Evolutionary conservation across 768 basidiomycete genomes (phyloP).

Genomic region (Naganishia onofrii): DNA sequence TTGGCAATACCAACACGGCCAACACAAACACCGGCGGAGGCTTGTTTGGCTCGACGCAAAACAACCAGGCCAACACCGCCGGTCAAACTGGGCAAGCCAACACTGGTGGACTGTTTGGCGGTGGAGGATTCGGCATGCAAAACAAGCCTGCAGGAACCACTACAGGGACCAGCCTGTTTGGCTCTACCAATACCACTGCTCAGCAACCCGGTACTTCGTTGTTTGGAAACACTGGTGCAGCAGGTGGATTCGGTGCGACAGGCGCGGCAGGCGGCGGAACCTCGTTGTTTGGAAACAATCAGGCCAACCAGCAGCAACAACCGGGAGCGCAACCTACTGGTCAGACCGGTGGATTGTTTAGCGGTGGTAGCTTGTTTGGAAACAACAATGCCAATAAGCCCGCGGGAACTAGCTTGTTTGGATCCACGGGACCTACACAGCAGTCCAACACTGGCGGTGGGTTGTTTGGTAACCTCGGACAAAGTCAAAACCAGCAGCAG

Average conservation of each 20-base stretch:
- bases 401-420: constrained; percentile 38
- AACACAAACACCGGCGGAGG: constrained; percentile 45
- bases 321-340: constrained; percentile 41
- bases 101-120: constrained; percentile 39
- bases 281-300: constrained; percentile 41
- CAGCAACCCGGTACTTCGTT: constrained; percentile 36
- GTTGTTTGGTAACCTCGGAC: constrained; percentile 41
- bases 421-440: constrained; percentile 24
- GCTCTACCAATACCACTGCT: constrained; percentile 7
- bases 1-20: constrained; percentile 45
- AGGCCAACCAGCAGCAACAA: constrained; percentile 42
- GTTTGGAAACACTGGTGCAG: constrained; percentile 35
- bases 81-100: constrained; percentile 48
- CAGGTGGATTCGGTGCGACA: constrained; percentile 45
- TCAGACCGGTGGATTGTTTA: constrained; percentile 45
- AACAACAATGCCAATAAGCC: constrained; percentile 27
- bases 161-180: constrained; percentile 24
- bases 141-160: constrained; percentile 25
- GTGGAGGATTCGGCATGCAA: constrained; percentile 27
- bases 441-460: constrained; percentile 33
- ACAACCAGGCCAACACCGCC: constrained; percentile 34
- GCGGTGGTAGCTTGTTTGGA: constrained; percentile 40
- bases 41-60: constrained; percentile 41
- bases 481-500: constrained; percentile 43
- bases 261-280: constrained; percentile 34